phyloP scores from a whole-genome alignment of 352 stramenopile genomes.

The Thraustochytrium sp. region DNA sequence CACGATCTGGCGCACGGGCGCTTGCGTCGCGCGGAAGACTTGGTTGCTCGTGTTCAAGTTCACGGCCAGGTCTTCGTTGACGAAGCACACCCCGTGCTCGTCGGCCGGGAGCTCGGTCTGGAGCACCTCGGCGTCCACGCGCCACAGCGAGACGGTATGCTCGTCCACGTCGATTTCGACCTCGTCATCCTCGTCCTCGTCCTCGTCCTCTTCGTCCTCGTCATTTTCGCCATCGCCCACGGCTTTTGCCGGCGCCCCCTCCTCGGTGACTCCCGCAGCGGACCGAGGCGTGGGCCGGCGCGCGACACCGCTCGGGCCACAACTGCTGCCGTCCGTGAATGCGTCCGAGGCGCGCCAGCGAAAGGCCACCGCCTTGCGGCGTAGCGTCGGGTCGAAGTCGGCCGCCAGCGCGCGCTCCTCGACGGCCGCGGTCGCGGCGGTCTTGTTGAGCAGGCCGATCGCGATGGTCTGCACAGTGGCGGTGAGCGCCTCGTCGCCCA shows the following conservation, averaged over 20 bases:
- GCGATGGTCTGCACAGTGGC: background rate
- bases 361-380: background rate
- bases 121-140: background rate
- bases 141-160: background rate
- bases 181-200: background rate
- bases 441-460: background rate
- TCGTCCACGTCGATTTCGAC: background rate
- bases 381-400: background rate
- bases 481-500: background rate
- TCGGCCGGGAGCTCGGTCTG: background rate
- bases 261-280: too few species aligned
- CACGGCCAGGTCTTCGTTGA: background rate
- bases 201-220: background rate
- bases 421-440: background rate
- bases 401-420: background rate
- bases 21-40: background rate
- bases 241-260: too few species aligned
- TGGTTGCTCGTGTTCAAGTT: background rate
- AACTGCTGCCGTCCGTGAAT: background rate
- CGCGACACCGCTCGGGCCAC: too few species aligned
- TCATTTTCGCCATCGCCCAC: background rate
- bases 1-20: background rate
- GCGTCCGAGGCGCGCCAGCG: constrained; percentile 1
- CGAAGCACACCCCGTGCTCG: background rate
- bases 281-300: too few species aligned